Evolutionary conservation across 2,329 filamentous ascomycete species (phyloP), one percentile per base, ranked within the genome.

Genomic region (Diaporthe vexans): DNA sequence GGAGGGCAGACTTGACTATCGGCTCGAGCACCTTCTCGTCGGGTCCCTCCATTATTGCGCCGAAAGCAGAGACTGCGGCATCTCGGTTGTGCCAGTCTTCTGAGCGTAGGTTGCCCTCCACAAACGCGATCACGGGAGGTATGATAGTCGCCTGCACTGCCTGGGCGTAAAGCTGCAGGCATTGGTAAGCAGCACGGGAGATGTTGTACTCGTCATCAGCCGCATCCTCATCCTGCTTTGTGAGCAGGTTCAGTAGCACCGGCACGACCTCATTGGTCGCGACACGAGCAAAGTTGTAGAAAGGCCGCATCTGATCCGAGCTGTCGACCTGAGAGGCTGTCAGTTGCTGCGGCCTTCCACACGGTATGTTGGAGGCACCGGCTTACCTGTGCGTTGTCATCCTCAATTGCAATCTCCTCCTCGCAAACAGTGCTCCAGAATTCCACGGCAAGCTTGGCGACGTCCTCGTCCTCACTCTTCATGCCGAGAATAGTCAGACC

Each of bases 401-500:
- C 97, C 82, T 99, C 97, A 80, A 99, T 98, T 77, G 93, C 93
- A 79, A 98, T 96, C 85, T 99, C 97, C 86, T 99, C 97, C 84
- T 99, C 97, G 84, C 97, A 99, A 65, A 99, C 97, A n/a, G 97
- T 98, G 88, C 96, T 98, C 97, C 97, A 99, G 87, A 99, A 99
- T 83, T 99, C 97, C 78, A 99, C 95, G 51, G 97, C 97, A 73
- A 99, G 90, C 89, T 99, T 99, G 76, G 97, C 94, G 71, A 99
- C 97, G 82, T 99, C 97, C 84, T 99, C 97, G 79, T 99, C 97
- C 10, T 95, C 93, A 80, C 92, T 97, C 91, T 98, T 98, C 97
- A 99, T 99, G 79, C 97, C 97, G 83, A 98, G 92, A 77, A 99
- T 98, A 52, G 97, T 99, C 54, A 99, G 90, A 74, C 97, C 97